Evolutionary conservation across 768 basidiomycete species (phyloP).

Genomic region (Boletus coccyginus): DNA sequence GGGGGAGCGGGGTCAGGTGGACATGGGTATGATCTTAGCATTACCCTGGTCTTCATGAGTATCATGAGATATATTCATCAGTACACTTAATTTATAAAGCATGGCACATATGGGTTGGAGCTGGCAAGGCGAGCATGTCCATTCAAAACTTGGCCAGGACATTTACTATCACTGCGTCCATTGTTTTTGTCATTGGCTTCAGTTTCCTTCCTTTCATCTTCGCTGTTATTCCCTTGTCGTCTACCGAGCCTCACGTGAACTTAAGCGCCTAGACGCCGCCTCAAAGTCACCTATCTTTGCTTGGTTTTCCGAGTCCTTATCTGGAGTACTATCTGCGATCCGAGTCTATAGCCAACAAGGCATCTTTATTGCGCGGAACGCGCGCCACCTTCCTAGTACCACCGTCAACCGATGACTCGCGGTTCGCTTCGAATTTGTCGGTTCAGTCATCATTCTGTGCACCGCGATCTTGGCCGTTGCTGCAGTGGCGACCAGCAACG

Average conservation of each 20-base stretch:
- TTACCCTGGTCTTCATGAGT: constrained; percentile 5
- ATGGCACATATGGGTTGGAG: too few species aligned
- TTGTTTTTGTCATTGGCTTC: constrained; percentile 68
- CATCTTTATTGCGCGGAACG: constrained; percentile 66
- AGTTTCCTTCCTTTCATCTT: constrained; percentile 80
- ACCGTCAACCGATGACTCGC: constrained; percentile 82
- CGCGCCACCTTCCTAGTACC: constrained; percentile 64
- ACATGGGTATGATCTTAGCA: constrained; percentile 13
- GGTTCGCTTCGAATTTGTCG: constrained; percentile 79
- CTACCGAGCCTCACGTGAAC: constrained; percentile 84
- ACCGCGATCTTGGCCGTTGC: constrained; percentile 64
- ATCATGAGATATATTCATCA: too few species aligned
- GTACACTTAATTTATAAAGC: too few species aligned
- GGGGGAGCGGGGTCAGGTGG: background rate
- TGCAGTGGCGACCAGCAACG: constrained; percentile 66
- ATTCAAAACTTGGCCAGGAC: constrained; percentile 73
- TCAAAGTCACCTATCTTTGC: constrained; percentile 90
- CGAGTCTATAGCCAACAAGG: constrained; percentile 72
- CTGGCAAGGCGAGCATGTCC: too few species aligned
- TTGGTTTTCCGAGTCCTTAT: constrained; percentile 75
- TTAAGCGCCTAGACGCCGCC: constrained; percentile 84
- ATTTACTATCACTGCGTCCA: constrained; percentile 52
- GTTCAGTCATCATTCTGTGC: constrained; percentile 72
- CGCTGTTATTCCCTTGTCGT: too few species aligned
- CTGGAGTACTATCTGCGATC: constrained; percentile 53